Base-by-base conservation (phyloP, 768 basidiomycete species). In the Lentinula guzmanii region DNA sequence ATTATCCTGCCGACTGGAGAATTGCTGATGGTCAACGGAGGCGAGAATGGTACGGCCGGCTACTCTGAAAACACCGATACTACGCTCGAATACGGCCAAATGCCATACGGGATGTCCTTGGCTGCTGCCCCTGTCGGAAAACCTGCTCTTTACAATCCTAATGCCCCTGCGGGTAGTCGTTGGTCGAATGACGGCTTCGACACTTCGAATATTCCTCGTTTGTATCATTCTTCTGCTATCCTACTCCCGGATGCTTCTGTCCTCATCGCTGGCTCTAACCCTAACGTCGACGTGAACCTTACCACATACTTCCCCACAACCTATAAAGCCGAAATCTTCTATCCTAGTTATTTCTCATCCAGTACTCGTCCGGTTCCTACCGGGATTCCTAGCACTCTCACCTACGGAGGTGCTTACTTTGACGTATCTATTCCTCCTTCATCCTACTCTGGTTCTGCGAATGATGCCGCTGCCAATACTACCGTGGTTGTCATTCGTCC, bases 221-320 rank as follows among this genome's bases (percentile, higher is more conserved):
- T 98, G 68, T 98, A 98, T 74, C 96, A 98, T 75, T 96, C 94
- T 0, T 83, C 85, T 0, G 95, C 93, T 7, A 82, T 95, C 18
- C 82, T 98, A 24, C 84, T 98, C 16, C 89, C 93, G 8, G 94
- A 91, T 62, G 91, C 84, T 1, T 91, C 90, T 1, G 87, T 98
- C 37, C 72, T 97, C 53, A 82, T 96, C 65, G 93, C 92, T 37
- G 96, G 96, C 5, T 93, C 92, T 39, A 98, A 98, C 75, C 95
- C 95, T 1, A 95, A 95, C 68, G 79, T 90, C 39, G 95, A 98
- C 66, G 87, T 89, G 63, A 87, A 89, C 67, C 63, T 76, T 42
- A 72, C 76, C n/a, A 81, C 82, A 9, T 43, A 79, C 42, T 93
- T 79, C 78, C 87, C 89, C 1, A 93, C 93, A 1, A 84, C 87